Evolutionary conservation across 2,329 filamentous ascomycete genomes (phyloP), one percentile per base, ranked within the genome.

Genomic region (Fusarium sp.): DNA sequence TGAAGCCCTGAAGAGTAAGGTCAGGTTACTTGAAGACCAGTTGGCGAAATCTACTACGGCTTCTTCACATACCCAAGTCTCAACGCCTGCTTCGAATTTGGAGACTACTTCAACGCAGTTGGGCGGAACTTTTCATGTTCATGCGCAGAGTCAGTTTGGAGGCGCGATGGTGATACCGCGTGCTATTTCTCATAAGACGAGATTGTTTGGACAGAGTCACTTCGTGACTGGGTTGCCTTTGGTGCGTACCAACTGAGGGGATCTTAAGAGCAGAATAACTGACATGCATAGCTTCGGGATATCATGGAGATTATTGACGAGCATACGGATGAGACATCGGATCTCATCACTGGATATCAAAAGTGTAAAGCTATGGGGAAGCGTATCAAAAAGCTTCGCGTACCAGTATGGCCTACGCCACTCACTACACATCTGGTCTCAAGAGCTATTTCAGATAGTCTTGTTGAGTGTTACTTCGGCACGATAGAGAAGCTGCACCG

Each of bases 161-260:
- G 77, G 79, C 25, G 45, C 69, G 0, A 73, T 77, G 4, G 71
- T 73, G 0, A 78, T 83, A 1, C 77, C 76, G 3, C 82, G 82
- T 10, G 81, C 81, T n/a, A 76, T 86, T 11, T 80, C 82, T 21
- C 85, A 88, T 65, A 90, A 90, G 71, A 84, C 83, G 0, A 81
- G 87, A 0, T 73, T 89, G 2, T 86, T 88, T 70, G 88, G 87
- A 1, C 84, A 84, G 70, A 88, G 85, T 30, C 85, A 88, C 70
- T 89, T 85, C 83, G 81, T 87, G n/a, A 86, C 84, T 62, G 80
- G 79, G 3, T 74, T 85, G 13, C 70, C 78, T 0, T 66, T 86
- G 45, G 85, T 88, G 71, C 74, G 25, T 26, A 26, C 25, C 25
- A 9, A 26, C 10, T 26, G 25, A 10, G 25, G 9, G 10, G 25